Evolutionary conservation across 1,284 basidiomycete genomes (phyloP).

Genomic region (Entoloma clypeatum): DNA sequence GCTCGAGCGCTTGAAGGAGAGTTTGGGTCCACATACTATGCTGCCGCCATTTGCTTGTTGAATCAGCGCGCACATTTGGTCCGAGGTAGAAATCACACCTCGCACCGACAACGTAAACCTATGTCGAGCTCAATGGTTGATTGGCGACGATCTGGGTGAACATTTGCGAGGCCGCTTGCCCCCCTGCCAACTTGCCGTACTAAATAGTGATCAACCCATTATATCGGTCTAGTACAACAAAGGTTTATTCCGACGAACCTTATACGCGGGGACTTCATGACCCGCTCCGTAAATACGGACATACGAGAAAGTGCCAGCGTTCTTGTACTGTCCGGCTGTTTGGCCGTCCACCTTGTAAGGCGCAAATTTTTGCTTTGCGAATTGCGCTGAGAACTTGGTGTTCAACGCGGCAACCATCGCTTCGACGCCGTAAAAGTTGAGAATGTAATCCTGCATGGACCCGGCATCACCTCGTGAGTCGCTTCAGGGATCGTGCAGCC

Average conservation of each 20-base stretch:
- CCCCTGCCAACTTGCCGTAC: constrained; percentile 24
- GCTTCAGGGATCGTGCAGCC: too few species aligned
- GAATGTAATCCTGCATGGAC: constrained; percentile 45
- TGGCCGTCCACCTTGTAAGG: constrained; percentile 50
- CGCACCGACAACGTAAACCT: neutral
- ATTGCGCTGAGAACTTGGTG: constrained; percentile 37
- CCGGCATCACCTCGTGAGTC: neutral
- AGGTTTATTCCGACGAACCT: too few species aligned
- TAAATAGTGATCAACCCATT: constrained; percentile 2
- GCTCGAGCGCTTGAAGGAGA: too few species aligned
- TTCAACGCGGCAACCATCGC: constrained; percentile 52
- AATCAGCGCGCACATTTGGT: too few species aligned
- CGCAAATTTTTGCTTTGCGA: constrained; percentile 38
- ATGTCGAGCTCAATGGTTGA: constrained; percentile 22
- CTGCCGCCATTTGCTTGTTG: too few species aligned
- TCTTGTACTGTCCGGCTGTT: constrained; percentile 51
- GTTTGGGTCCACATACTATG: too few species aligned
- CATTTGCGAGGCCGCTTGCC: constrained; percentile 35
- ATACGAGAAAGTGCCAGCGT: constrained; percentile 59
- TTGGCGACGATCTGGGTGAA: constrained; percentile 37
- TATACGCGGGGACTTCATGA: constrained; percentile 51
- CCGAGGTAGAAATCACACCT: too few species aligned
- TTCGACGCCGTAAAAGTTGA: constrained; percentile 59
- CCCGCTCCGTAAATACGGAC: constrained; percentile 52
- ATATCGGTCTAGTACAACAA: neutral